Base-by-base conservation (phyloP, 352 stramenopile genomes). In the Phytophthora cactorum region DNA sequence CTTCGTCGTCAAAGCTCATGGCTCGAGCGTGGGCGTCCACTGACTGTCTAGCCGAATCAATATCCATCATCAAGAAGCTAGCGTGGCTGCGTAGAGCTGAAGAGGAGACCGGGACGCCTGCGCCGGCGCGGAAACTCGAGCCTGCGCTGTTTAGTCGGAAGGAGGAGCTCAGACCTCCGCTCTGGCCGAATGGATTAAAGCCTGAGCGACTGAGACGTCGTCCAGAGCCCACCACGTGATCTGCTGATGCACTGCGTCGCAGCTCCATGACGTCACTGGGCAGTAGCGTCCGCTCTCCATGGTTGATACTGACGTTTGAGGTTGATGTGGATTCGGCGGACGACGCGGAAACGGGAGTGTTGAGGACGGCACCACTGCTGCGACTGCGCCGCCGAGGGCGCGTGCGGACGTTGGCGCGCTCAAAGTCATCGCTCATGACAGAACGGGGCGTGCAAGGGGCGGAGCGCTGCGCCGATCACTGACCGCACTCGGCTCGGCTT, bases 291-390 rank as follows among this genome's bases (percentile, higher is more conserved):
- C 61, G 54, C 38, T 71, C 66, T 53, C n/a, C 22, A 38, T 45
- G 52, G 36, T 28, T 65, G 43, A 25, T 31, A 32, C 6, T 67
- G 17, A 44, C 38, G 44, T 14, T 51, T 31, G 43, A 41, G 7
- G 28, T 17, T 12, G 28, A 25, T 17, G 27, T 14, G 1, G 29
- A 34, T 27, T 62, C 39, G 55, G 50, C 77, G 14, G 67, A 63
- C 3, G 27, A 70, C 46, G 74, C 70, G 5, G 81, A 63, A 29
- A 75, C 82, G 36, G 84, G 92, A 68, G 85, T 79, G 7, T 81
- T 96, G n/a, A 92, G 91, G 22, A 98, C 92, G 50, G 92, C 97
- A 32, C 75, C 96, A 51, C 92, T 98, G 52, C 80, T 98, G 31
- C 88, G 92, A 52, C 72, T 79, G 41, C 72, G 72, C 31, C 68